phyloP scores from a whole-genome alignment of 1,139 yeast genomes.

The Blastobotrys aristatus region DNA sequence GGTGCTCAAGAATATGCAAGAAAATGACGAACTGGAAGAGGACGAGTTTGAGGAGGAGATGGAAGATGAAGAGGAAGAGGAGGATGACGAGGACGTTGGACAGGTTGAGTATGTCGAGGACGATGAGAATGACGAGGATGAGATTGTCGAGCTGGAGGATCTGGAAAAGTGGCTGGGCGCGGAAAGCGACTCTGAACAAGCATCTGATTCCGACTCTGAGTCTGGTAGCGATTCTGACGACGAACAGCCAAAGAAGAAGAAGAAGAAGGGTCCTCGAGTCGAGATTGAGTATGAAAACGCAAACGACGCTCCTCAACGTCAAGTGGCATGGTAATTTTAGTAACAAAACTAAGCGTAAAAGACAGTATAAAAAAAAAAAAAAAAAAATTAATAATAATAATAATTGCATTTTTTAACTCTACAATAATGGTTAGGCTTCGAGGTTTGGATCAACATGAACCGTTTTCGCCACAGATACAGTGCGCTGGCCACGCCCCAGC shows the following conservation, averaged over 20 bases:
- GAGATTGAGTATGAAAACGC: slow-evolving; percentile 85
- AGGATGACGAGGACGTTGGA: slow-evolving; percentile 59
- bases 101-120: slow-evolving; percentile 79
- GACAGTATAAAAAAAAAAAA: not conserved
- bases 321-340: slow-evolving; percentile 8
- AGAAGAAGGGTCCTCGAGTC: slow-evolving; percentile 54
- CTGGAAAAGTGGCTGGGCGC: slow-evolving; percentile 85
- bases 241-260: slow-evolving; percentile 18
- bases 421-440: slow-evolving; percentile 5
- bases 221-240: slow-evolving; percentile 37
- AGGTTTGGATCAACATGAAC: slow-evolving; percentile 52
- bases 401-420: not conserved
- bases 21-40: slow-evolving; percentile 54
- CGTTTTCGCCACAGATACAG: slow-evolving; percentile 34
- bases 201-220: slow-evolving; percentile 30
- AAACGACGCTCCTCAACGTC: slow-evolving; percentile 26
- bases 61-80: slow-evolving; percentile 51
- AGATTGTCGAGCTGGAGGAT: slow-evolving; percentile 86
- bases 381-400: not conserved
- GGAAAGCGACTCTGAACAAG: slow-evolving; percentile 36
- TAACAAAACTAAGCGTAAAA: not conserved
- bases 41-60: slow-evolving; percentile 60
- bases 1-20: slow-evolving; percentile 73
- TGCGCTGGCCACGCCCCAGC: slow-evolving; percentile 36
- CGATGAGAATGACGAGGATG: slow-evolving; percentile 60